Evolutionary conservation across 2,329 filamentous ascomycete species (phyloP), one percentile per base, ranked within the genome.

Genomic region (Myrmaecium sp.): DNA sequence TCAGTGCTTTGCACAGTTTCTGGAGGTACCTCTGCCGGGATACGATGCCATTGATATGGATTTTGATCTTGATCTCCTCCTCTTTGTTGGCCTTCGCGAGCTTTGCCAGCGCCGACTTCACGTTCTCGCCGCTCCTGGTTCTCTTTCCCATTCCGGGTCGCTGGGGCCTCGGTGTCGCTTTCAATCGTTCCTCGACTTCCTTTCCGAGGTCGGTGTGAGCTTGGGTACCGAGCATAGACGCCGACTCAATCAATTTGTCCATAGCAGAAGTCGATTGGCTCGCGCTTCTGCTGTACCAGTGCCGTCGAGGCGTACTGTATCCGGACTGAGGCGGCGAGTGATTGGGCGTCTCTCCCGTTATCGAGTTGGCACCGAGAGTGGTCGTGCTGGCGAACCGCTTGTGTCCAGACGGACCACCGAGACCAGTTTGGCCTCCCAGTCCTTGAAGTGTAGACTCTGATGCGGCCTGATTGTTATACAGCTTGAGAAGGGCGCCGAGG

Each of bases 1-100:
- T 94, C 31, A 94, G 57, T 2, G 80, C 80, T 21, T 74, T 70
- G 46, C 84, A 93, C 20, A 94, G 66, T 47, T 79, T 82, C 29
- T 84, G 65, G 8, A 94, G 63, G 46, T 92, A 94, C 29, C 70
- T 68, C 39, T 93, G 83, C 3, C 83, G 69, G 18, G 74, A 72
- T 12, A 93, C 64, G 10, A 78, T 84, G 31, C 69, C 65, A 8
- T 66, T 66, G 33, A 75, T 65, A 41, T 74, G 66, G 4, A 68
- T 57, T 3, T 65, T 69, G 37, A 74, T 68, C 30, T 60, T 57
- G 22, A 66, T 61, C 33, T 70, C 60, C 10, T 69, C 57, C 27
- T 60, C 58, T 4, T 52, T 42, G 26, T 46, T 47, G 4, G 47
- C 33, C 31, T 48, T 52, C 18, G 46, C 46, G 21, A 52, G 34